These are phyloP conservation scores for Phytophthora uliginosa DNA, from an alignment of 352 stramenopile genomes.

Conservation along the genomic window DNA sequence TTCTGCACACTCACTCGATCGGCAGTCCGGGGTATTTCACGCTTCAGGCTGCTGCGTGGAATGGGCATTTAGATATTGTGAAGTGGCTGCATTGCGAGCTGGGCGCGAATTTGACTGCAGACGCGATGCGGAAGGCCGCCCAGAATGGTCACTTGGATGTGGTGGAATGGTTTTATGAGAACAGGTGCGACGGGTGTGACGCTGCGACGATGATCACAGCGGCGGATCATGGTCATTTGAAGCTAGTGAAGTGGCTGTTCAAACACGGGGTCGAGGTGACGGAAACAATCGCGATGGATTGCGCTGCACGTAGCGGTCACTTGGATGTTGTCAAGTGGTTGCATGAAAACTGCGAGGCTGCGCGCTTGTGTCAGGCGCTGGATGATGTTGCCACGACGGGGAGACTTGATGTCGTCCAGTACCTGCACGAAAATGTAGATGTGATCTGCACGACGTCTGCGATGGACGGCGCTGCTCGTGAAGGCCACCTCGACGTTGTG, in stretches of 20 bases:
- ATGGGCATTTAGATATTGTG: conserved; percentile 31
- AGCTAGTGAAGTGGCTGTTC: conserved; percentile 31
- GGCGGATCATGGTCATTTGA: conserved; percentile 23
- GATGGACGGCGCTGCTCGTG: conserved; percentile 32
- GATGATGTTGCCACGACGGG: conserved; percentile 28
- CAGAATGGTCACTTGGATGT: conserved; percentile 31
- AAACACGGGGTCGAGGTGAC: conserved; percentile 15
- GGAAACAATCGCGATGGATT: conserved; percentile 16
- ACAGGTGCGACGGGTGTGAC: conserved; percentile 26
- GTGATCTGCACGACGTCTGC: conserved; percentile 11
- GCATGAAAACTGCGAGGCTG: conserved; percentile 10
- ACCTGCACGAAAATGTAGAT: conserved; percentile 14
- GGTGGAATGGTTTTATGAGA: conserved; percentile 32
- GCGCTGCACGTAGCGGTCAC: conserved; percentile 28
- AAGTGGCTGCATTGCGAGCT: conserved; percentile 32
- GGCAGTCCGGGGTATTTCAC: conserved; percentile 23
- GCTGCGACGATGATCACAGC: conserved; percentile 19
- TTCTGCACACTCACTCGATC: conserved; percentile 22
- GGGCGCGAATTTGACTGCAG: not conserved
- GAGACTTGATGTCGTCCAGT: conserved; percentile 20
- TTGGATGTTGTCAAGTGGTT: conserved; percentile 34
- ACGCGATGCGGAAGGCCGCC: conserved; percentile 30
- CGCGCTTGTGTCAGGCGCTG: conserved; percentile 8
- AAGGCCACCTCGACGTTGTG: conserved; percentile 22
- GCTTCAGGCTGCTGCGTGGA: conserved; percentile 22